Evolutionary conservation across 2,329 filamentous ascomycete species (phyloP), one percentile per base, ranked within the genome.

Genomic region (Alternaria triticina): DNA sequence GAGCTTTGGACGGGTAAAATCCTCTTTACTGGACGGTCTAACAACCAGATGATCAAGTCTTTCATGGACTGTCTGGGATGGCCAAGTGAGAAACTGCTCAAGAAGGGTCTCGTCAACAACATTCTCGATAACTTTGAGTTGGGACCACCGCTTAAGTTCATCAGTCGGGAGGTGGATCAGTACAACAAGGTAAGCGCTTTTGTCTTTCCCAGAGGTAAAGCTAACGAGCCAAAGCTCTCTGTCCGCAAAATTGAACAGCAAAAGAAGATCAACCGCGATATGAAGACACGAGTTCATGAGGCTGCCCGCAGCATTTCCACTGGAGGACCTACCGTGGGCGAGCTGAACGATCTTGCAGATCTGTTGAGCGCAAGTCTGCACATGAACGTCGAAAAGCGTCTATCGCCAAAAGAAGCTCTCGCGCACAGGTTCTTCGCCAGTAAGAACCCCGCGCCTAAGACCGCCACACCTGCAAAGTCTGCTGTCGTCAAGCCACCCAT

Each of bases 1-100:
- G 96, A 99, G 82, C 85, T 99, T 44, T 98, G 97, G 83, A 98
- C 96, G 0, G 96, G 96, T 75, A 97, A 97, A 80, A 98, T 99
- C 61, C 85, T 99, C 30, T 99, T 99, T 79, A 94, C 93, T 1
- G 96, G 96, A 62, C 89, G 92, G 68, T 96, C 93, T 82, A 99
- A 99, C 84, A 99, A 99, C 77, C 94, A 97, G 82, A 99, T 99
- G 96, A 88, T 99, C 64, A 92, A 93, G 67, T 90, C 91, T 20
- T 97, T 99, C 72, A 97, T 97, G 90, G 95, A 99, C 78, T 94
- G 95, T 72, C 90, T 96, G 51, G 96, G 96, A 74, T 96, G 94
- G 80, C 90, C 97, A 67, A 94, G 93, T 28, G 89, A 91, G 50
- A 97, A 97, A 80, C 85, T 97, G 66, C 90, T 97, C 74, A 93